Conservation (phyloP, 129 eudicot genomes). For the Tagetes erecta region DNA sequence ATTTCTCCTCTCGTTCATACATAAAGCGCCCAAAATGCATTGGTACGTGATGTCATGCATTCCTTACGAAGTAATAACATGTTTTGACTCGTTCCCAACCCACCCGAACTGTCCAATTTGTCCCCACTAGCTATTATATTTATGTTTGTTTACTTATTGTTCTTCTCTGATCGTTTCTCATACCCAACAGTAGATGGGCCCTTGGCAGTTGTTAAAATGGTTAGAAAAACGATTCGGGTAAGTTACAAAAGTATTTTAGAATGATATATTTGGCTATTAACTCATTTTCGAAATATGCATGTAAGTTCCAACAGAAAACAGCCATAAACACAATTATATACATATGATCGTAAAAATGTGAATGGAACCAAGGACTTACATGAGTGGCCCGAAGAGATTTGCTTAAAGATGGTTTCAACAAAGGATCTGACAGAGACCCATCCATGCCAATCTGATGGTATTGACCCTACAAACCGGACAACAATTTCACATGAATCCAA, state of each 20-base stretch:
- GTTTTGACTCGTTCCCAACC: neutral
- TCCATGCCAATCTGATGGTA: constrained; percentile 44
- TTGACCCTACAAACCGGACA: constrained; percentile 45
- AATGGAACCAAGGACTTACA: constrained; percentile 40
- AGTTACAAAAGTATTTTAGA: neutral
- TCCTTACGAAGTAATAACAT: neutral
- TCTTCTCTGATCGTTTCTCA: neutral
- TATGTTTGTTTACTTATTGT: neutral
- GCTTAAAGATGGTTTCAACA: constrained; percentile 42
- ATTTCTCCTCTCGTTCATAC: neutral
- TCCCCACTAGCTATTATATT: neutral
- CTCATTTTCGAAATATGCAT: constrained; percentile 1
- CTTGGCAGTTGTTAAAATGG: neutral
- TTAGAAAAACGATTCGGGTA: neutral
- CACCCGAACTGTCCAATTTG: neutral
- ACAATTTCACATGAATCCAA: constrained; percentile 16
- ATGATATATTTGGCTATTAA: neutral
- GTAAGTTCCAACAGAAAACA: constrained; percentile 9
- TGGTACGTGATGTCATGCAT: neutral
- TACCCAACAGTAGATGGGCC: neutral
- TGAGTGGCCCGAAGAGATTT: constrained; percentile 49
- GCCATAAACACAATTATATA: neutral
- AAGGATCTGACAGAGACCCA: constrained; percentile 48
- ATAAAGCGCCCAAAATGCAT: neutral
- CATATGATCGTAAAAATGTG: constrained; percentile 5